These are phyloP conservation scores for Sporothrix protearum DNA, from an alignment of 2,329 filamentous ascomycete genomes.

Conservation along the genomic window DNA sequence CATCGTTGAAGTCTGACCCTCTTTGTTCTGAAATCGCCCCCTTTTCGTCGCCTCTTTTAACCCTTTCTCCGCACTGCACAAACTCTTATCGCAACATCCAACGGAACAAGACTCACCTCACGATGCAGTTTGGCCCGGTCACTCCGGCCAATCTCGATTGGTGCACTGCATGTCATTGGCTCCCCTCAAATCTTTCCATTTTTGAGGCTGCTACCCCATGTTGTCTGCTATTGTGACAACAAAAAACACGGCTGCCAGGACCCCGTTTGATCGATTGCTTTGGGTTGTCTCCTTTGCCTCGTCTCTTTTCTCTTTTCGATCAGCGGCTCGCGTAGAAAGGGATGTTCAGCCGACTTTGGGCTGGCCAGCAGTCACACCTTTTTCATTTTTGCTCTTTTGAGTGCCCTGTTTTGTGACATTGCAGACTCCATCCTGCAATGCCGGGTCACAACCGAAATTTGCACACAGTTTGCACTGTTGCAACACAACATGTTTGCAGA, in stretches of 20 bases:
- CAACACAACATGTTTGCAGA: background rate
- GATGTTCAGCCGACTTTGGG: background rate
- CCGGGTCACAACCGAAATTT: background rate
- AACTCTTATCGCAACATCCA: background rate
- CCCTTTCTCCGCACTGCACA: background rate
- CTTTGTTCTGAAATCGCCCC: background rate
- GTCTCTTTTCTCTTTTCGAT: background rate
- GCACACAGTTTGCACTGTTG: background rate
- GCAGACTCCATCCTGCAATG: background rate
- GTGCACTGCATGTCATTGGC: background rate
- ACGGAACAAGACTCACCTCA: background rate
- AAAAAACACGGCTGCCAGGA: background rate
- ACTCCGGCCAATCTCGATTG: background rate
- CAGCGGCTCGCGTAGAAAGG: background rate
- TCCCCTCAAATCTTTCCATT: background rate
- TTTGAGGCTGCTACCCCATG: background rate
- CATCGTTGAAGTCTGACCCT: background rate
- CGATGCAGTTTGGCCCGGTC: conserved; percentile 3
- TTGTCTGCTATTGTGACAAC: background rate
- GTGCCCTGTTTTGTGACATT: background rate
- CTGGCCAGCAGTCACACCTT: conserved; percentile 1
- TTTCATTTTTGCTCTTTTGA: background rate
- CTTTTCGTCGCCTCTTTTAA: background rate
- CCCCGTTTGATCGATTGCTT: background rate
- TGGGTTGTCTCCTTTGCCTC: background rate